Base-by-base conservation (phyloP, 2,329 filamentous ascomycete species). In the Venturia asperata region DNA sequence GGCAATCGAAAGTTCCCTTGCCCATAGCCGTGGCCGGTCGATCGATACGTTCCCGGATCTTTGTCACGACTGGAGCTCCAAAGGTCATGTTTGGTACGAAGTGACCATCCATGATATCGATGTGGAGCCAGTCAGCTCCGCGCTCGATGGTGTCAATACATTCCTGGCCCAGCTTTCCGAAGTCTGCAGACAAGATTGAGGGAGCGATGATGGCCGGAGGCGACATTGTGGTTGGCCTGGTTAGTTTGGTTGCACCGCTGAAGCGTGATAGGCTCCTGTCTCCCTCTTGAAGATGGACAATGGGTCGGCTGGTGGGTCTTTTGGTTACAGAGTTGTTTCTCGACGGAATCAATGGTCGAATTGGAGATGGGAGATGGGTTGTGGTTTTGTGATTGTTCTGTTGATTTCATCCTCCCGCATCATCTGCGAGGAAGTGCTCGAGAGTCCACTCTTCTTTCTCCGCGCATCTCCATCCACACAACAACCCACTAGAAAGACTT, bases 31-130 rank as follows among this genome's bases (percentile, higher is more conserved):
- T 80, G 49, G 82, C 81, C 3, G 92, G 92, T 70, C 83, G 83
- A 66, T 91, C 87, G 71, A 99, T 92, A 72, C 96, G 90, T 58
- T 85, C 82, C 68, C 94, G 87, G 72, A 99, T 94, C 81, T 93
- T 96, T 70, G 91, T 93, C 58, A 99, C 94, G 45, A 99, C 92
- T 5, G 93, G 92, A 24, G 93, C 87, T 67, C 94, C 94, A 74
- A 97, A 97, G 61, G 94, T 97, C 77, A 99, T 92, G 80, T 99
- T 99, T 63, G 94, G 94, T 52, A 99, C 94, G 74, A 99, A 99
- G 76, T 99, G 94, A 66, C 94, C 94, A 77, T 99, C 94, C 93
- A 95, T 92, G 75, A 97, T 97, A 77, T 97, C 93, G 72, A 97
- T 89, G 78, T 97, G 91, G 71, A 95, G 84, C 90, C 91, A 96